These are phyloP conservation scores for Gracilaria gracilis DNA, from an alignment of 23 red algal species.

Conservation along the genomic window DNA sequence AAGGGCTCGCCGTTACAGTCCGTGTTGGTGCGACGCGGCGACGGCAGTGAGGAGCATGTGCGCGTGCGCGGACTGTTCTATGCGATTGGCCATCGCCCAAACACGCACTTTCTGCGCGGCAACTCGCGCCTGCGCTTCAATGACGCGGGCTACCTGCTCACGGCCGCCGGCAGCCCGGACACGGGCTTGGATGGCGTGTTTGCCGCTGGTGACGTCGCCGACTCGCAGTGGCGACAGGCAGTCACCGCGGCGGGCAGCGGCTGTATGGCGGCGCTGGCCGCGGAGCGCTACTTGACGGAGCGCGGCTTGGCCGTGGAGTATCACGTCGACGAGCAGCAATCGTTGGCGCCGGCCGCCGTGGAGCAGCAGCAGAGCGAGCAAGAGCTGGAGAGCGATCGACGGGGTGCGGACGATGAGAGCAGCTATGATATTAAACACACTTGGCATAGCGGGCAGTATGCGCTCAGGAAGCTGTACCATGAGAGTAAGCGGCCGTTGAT, in stretches of 20 bases:
- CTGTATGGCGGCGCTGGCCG: constrained; percentile 91
- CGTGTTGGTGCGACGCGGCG: constrained; percentile 34
- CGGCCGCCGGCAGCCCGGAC: constrained; percentile 41
- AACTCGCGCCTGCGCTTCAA: constrained; percentile 66
- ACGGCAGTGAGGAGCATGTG: constrained; percentile 44
- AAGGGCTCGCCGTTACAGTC: constrained; percentile 57
- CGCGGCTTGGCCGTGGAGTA: constrained; percentile 43
- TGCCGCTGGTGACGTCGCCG: constrained; percentile 91
- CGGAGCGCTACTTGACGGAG: constrained; percentile 73
- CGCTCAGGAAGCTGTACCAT: constrained; percentile 80
- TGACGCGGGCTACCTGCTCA: constrained; percentile 73
- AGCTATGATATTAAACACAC: constrained; percentile 62
- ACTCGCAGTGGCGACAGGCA: constrained; percentile 89
- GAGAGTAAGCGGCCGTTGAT: constrained; percentile 68
- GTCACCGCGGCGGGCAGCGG: constrained; percentile 91
- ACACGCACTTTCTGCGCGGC: constrained; percentile 77
- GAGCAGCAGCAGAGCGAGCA: constrained; percentile 16
- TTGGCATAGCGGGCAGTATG: constrained; percentile 56
- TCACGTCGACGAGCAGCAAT: constrained; percentile 1
- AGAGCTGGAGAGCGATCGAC: neutral
- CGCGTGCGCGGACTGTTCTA: constrained; percentile 85
- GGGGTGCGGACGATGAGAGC: constrained; percentile 43
- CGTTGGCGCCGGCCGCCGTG: constrained; percentile 4
- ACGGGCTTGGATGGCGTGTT: constrained; percentile 88
- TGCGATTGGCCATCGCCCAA: constrained; percentile 90